Evolutionary conservation across 1,284 basidiomycete genomes (phyloP).

Genomic region (Naganishia liquefaciens): DNA sequence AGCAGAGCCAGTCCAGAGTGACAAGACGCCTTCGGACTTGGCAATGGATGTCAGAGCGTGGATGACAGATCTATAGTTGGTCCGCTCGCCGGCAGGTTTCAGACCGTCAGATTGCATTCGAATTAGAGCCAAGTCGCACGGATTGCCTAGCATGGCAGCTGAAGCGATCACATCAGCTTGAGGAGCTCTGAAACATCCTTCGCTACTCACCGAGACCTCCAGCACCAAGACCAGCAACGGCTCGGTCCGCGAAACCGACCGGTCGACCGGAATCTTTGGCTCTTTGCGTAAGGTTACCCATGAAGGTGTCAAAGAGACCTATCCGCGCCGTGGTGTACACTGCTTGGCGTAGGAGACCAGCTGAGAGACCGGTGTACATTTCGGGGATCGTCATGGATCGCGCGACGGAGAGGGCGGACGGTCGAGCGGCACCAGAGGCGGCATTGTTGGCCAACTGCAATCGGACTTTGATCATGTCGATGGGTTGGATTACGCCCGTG

Average conservation of each 20-base stretch:
- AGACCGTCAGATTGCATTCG: conserved; percentile 36
- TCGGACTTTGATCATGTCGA: conserved; percentile 35
- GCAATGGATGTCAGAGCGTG: conserved; percentile 32
- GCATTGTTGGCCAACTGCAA: conserved; percentile 31
- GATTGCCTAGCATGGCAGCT: conserved; percentile 34
- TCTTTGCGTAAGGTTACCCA: conserved; percentile 17
- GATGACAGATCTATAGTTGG: conserved; percentile 33
- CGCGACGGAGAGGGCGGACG: conserved; percentile 29
- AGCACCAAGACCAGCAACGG: conserved; percentile 32
- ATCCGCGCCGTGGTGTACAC: conserved; percentile 34
- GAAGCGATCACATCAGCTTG: background rate
- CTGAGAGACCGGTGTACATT: conserved; percentile 34
- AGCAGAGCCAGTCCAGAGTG: conserved; percentile 32
- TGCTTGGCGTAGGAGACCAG: conserved; percentile 33
- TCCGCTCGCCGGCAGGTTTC: conserved; percentile 29
- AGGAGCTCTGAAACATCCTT: background rate
- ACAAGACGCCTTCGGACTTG: conserved; percentile 31
- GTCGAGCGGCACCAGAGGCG: background rate
- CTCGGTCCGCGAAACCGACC: conserved; percentile 32
- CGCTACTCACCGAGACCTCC: conserved; percentile 31
- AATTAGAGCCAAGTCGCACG: conserved; percentile 32
- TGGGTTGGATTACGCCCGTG: conserved; percentile 34
- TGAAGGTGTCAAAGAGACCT: conserved; percentile 35
- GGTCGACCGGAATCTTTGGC: conserved; percentile 25
- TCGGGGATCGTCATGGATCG: conserved; percentile 21